Conservation (phyloP, 1,284 basidiomycete species). For the Malassezia brasiliensis region DNA sequence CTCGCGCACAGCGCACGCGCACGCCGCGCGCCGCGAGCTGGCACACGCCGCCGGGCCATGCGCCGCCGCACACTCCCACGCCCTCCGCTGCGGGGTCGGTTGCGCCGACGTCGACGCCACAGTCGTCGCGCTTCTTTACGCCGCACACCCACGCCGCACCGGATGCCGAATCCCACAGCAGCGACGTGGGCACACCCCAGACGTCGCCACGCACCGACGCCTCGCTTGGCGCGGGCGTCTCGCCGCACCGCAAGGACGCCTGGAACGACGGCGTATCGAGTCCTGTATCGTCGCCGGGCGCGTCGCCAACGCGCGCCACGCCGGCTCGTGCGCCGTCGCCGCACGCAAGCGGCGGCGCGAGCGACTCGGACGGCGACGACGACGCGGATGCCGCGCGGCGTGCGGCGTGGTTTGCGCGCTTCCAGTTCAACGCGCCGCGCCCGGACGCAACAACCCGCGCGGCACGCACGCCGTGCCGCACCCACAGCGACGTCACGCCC, state of each 20-base stretch:
- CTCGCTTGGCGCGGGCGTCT: background rate
- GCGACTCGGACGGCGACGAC: background rate
- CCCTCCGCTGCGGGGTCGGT: background rate
- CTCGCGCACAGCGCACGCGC: background rate
- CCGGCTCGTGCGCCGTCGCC: too few relatives aligned
- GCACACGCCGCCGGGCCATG: background rate
- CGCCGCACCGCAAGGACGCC: background rate
- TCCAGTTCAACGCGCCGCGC: background rate
- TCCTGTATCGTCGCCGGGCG: conserved; percentile 13
- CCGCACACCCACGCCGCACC: background rate
- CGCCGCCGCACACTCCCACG: background rate
- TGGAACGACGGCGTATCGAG: conserved; percentile 7
- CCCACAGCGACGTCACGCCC: background rate
- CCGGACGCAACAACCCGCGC: background rate
- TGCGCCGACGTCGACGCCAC: too few relatives aligned
- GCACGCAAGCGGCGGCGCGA: background rate
- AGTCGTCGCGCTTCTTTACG: background rate
- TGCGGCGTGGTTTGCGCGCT: conserved; percentile 2
- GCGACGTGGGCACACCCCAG: conserved; percentile 6
- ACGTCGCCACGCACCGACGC: background rate
- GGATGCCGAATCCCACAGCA: background rate
- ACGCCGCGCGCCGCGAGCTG: background rate
- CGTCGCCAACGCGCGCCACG: background rate
- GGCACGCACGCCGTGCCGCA: background rate
- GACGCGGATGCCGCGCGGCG: conserved; percentile 6